Evolutionary conservation across 2,329 filamentous ascomycete species (phyloP).

Genomic region (Colletotrichum sp.): DNA sequence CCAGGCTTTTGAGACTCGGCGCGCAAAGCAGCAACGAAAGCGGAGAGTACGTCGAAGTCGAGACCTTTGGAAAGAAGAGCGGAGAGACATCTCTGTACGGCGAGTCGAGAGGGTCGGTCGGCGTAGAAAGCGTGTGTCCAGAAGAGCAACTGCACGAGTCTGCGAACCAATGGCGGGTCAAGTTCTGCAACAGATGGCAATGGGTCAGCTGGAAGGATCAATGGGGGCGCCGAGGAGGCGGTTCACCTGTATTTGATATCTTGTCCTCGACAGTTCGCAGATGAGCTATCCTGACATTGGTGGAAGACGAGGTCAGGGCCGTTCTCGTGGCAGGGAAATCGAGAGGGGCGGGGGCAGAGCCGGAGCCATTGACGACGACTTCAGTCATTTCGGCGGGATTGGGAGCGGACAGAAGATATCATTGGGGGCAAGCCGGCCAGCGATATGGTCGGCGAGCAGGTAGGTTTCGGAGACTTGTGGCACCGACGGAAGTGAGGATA

Average conservation of each 20-base stretch:
- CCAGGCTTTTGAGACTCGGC: conserved; percentile 77
- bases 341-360: conserved; percentile 42
- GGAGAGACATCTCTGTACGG: conserved; percentile 80
- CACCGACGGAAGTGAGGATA: background rate
- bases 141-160: conserved; percentile 77
- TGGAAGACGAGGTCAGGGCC: conserved; percentile 68
- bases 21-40: conserved; percentile 71
- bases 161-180: conserved; percentile 52
- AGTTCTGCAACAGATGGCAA: conserved; percentile 40
- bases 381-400: conserved; percentile 53
- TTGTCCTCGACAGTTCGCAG: conserved; percentile 63
- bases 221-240: conserved; percentile 20
- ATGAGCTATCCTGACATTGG: conserved; percentile 57
- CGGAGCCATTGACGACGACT: conserved; percentile 42
- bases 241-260: conserved; percentile 59
- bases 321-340: conserved; percentile 55
- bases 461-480: background rate
- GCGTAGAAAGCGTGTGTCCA: conserved; percentile 86
- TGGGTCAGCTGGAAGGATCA: background rate
- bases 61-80: conserved; percentile 66
- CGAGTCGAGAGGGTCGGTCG: conserved; percentile 83
- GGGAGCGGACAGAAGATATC: conserved; percentile 10
- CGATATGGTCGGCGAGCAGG: conserved; percentile 6
- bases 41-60: conserved; percentile 63
- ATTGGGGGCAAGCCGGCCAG: conserved; percentile 18